Percentiles rank a stretch among this genome's conserved stretches.
phyloP scores from a whole-genome alignment of 208 protist genomes.

The Trypanosoma melophagium region DNA sequence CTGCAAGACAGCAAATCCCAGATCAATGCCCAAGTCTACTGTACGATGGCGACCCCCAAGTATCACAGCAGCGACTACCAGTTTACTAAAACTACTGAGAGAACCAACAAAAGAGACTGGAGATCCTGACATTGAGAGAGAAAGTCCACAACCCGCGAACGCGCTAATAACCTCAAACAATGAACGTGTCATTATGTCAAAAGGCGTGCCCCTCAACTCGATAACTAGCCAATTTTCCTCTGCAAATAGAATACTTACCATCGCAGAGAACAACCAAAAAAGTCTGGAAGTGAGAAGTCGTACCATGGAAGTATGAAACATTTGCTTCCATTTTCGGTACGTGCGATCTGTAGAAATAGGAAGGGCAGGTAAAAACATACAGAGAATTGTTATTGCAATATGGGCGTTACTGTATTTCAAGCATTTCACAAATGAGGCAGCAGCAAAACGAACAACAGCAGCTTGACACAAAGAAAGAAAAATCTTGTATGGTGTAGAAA shows the following conservation, averaged over 20 bases:
- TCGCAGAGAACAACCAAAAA: slow-evolving; percentile 72
- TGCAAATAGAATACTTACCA: slow-evolving; percentile 56
- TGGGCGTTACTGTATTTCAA: slow-evolving; percentile 69
- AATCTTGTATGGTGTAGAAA: slow-evolving; percentile 55
- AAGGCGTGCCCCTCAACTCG: slow-evolving; percentile 35
- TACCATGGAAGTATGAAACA: slow-evolving; percentile 64
- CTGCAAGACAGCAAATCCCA: slow-evolving; percentile 57
- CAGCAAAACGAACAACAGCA: slow-evolving; percentile 67
- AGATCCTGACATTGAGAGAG: slow-evolving; percentile 37
- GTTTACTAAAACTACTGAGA: slow-evolving; percentile 45
- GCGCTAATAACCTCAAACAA: slow-evolving; percentile 82
- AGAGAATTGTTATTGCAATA: slow-evolving; percentile 69
- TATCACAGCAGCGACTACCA: slow-evolving; percentile 61
- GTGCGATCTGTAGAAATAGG: slow-evolving; percentile 77
- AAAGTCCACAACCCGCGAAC: slow-evolving; percentile 69
- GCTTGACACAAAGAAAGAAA: slow-evolving; percentile 75
- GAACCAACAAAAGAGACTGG: slow-evolving; percentile 56
- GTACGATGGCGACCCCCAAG: slow-evolving; percentile 76
- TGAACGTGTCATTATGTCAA: slow-evolving; percentile 71
- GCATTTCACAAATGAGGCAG: slow-evolving; percentile 61
- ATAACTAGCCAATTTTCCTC: slow-evolving; percentile 42
- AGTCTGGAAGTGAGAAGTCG: slow-evolving; percentile 72
- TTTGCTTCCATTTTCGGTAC: slow-evolving; percentile 71
- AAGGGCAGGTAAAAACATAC: slow-evolving; percentile 77
- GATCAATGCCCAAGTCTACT: slow-evolving; percentile 77